Conservation (phyloP, 73 alveolate species). For the Loxodes magnus region DNA sequence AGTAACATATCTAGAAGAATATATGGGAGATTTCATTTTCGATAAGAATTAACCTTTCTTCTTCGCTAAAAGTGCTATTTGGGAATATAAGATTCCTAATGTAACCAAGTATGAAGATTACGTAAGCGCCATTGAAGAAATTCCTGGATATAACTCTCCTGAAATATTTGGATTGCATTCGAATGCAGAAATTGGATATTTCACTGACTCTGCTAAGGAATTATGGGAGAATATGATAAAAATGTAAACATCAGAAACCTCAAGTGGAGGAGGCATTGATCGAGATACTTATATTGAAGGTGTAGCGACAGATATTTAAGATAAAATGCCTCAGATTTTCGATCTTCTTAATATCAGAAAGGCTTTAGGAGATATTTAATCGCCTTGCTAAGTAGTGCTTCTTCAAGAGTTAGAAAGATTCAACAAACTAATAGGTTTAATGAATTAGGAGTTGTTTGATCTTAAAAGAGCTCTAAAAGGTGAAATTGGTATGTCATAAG, state of each 20-base stretch:
- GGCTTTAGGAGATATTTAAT: conserved; percentile 55
- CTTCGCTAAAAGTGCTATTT: conserved; percentile 16
- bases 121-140: conserved; percentile 43
- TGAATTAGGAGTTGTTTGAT: conserved; percentile 72
- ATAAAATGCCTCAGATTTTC: conserved; percentile 60
- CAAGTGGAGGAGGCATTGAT: conserved; percentile 63
- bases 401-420: conserved; percentile 96
- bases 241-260: conserved; percentile 77
- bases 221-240: conserved; percentile 79
- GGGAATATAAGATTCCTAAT: conserved; percentile 36
- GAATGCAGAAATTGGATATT: conserved; percentile 90
- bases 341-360: conserved; percentile 41
- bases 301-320: conserved; percentile 56
- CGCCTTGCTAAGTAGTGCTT: conserved; percentile 94
- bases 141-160: conserved; percentile 72
- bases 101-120: conserved; percentile 47
- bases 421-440: conserved; percentile 75
- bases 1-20: conserved; percentile 66
- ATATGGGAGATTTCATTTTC: conserved; percentile 95
- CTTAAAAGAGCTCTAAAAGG: conserved; percentile 89
- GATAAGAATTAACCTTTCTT: conserved; percentile 74
- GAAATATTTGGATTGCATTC: conserved; percentile 87
- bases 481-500: conserved; percentile 90
- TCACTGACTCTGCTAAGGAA: conserved; percentile 90
- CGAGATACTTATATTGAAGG: conserved; percentile 57